Conservation (phyloP, 441 rosid genomes). For the Gossypium trilobum region DNA sequence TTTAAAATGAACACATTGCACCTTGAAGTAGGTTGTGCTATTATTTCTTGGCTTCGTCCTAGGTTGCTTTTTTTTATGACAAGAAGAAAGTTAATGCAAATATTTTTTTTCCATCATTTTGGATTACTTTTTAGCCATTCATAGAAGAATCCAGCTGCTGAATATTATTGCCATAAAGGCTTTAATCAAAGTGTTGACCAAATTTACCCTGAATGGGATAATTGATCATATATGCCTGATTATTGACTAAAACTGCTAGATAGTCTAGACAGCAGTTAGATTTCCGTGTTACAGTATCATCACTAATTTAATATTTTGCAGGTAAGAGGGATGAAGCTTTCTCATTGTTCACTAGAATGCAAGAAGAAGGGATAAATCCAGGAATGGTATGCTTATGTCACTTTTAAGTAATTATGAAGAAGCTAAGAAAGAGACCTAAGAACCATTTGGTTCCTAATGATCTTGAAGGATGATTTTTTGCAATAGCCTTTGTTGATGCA, state of each 20-base stretch:
- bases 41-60: not conserved
- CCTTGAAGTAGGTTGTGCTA: not conserved
- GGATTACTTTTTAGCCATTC: not conserved
- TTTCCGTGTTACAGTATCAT: constrained; percentile 5
- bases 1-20: not conserved
- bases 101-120: not conserved
- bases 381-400: constrained; percentile 44
- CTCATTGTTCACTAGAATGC: constrained; percentile 51
- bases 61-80: not conserved
- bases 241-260: not conserved
- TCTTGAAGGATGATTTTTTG: not conserved
- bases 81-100: not conserved
- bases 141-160: not conserved
- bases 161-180: not conserved
- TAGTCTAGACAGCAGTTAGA: not conserved
- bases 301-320: constrained; percentile 22
- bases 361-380: constrained; percentile 65
- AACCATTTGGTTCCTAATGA: not conserved
- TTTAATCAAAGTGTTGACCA: not conserved
- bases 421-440: not conserved
- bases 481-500: not conserved
- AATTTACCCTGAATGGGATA: not conserved
- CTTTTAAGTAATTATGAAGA: not conserved
- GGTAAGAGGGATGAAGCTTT: constrained; percentile 59
- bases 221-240: not conserved